Evolutionary conservation across 1,139 yeast genomes (phyloP), one percentile per base, ranked within the genome.

Genomic region (Kurtzmaniella quercitrusa): DNA sequence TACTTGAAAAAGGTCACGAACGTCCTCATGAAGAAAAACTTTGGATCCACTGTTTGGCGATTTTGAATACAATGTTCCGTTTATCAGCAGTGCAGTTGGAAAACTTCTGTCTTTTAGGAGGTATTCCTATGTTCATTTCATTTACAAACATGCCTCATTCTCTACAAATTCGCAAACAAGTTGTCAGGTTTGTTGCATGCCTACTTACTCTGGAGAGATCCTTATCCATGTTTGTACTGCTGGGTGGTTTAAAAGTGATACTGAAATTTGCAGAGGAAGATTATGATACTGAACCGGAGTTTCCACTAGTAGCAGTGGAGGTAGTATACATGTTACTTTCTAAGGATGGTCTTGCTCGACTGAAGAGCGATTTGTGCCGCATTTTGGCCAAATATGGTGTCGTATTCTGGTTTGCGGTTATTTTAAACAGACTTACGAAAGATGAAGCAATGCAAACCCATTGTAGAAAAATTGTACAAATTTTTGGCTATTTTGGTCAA

Each of bases 181-280:
- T 79, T 7, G 76, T 72, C 1, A 56, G 59, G 34, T 68, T 81
- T 41, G 65, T 81, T 12, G 59, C 63, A 15, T 55, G 69, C 7
- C 66, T 75, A 41, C 57, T 65, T 19, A 53, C 57, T 5, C 67
- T 77, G 7, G 68, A 67, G 15, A 57, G 60, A 36, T 72, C 77
- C 0, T 55, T 79, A 23, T 70, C 75, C 5, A 68, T 73, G 71
- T 76, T 80, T 50, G 68, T 80, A 2, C 71, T 81, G 3, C 69
- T 80, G 52, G 85, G 85, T 10, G 85, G 85, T 0, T 59, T 81
- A 18, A 65, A 71, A 41, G 66, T 73, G n/a, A 58, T 78, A 33
- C 61, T 79, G 3, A 73, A 73, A 46, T 69, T 81, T 48, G 67
- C 80, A 3, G 81, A 78, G 50, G 85, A 78, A 50, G 83, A 79